These are phyloP conservation scores for Limtongozyma cylindracea DNA, from an alignment of 805 yeast species.

Conservation along the genomic window DNA sequence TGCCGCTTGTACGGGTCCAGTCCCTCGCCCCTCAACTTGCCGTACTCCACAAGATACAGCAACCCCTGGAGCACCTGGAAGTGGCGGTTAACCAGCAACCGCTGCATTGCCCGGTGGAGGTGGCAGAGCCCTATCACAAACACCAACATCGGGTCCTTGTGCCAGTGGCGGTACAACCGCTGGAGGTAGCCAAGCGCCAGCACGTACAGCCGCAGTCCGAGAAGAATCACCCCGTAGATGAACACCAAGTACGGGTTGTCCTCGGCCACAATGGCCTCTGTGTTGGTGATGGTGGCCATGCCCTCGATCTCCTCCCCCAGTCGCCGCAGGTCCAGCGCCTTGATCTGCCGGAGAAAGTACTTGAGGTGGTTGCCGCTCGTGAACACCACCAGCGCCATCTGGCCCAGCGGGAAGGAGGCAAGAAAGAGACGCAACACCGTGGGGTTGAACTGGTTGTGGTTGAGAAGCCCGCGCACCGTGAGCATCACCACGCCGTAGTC, in stretches of 20 bases:
- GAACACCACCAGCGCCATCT: conserved; percentile 27
- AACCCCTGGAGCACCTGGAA: conserved; percentile 74
- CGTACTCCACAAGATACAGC: conserved; percentile 51
- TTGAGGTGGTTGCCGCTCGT: conserved; percentile 74
- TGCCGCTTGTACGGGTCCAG: conserved; percentile 24
- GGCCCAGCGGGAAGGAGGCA: conserved; percentile 39
- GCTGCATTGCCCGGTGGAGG: conserved; percentile 76
- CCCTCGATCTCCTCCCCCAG: conserved; percentile 32
- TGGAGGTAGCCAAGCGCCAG: conserved; percentile 62
- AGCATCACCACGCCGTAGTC: conserved; percentile 27
- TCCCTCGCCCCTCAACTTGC: conserved; percentile 20
- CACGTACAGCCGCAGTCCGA: conserved; percentile 59
- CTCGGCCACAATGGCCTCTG: conserved; percentile 21
- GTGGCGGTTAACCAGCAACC: conserved; percentile 69
- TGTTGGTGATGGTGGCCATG: conserved; percentile 37
- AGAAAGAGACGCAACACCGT: conserved; percentile 40
- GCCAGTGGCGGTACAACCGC: conserved; percentile 40
- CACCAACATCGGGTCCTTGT: conserved; percentile 58
- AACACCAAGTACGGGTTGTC: conserved; percentile 43
- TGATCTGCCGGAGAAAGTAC: conserved; percentile 68
- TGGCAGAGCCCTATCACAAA: conserved; percentile 58
- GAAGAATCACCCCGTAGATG: conserved; percentile 59
- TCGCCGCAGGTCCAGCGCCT: conserved; percentile 59
- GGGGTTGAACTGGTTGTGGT: conserved; percentile 53
- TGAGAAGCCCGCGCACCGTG: conserved; percentile 35